Evolutionary conservation across 371 early-diverging fungal genomes (phyloP), one percentile per base, ranked within the genome.

Genomic region (Dinochytrium kinnereticum): DNA sequence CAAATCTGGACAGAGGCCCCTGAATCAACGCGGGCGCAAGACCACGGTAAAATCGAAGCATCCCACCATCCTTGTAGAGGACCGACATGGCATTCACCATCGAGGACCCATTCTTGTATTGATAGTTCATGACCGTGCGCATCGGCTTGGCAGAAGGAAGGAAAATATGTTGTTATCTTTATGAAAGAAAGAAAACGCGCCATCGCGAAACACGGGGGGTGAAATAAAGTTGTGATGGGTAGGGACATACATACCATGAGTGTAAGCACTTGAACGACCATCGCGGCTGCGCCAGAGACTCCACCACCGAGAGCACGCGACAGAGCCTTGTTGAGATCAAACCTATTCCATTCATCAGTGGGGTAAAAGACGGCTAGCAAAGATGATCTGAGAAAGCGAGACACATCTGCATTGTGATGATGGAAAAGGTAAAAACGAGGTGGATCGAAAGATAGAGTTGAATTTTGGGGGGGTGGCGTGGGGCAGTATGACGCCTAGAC

Each of bases 241-340:
- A 33, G 36, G 30, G 30, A 26, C 21, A 30, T 38, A 49, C 68
- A 24, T 51, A 75, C 69, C 79, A 81, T 78, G 30, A 81, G 68
- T 31, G 77, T 78, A n/a, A 76, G 31, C 33, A 82, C 82, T 64
- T 82, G 82, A 50, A 82, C 76, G 28, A 77, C 82, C 82, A 82
- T 82, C 5, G 82, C 82, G 5, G 79, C 72, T 1, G 82, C 82
- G 0, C 82, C 82, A 3, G 78, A 37, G 3, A 82, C 68, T 34
- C 82, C 82, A 21, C 82, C 82, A 5, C 82, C 82, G 59, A 77
- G 71, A 2, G 82, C 82, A 2, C 82, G 64, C 26, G 71, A 72
- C 37, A 82, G 75, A 0, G 82, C 79, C 69, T 79, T 76, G 34
- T 79, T 40, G 33, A 73, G 49, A 49, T 79, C 77, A 61, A 77